A percentile compares a stretch with the other conserved stretches of the same genome.
phyloP scores from a whole-genome alignment of 208 protist genomes.

The Trichomonas tenax region DNA sequence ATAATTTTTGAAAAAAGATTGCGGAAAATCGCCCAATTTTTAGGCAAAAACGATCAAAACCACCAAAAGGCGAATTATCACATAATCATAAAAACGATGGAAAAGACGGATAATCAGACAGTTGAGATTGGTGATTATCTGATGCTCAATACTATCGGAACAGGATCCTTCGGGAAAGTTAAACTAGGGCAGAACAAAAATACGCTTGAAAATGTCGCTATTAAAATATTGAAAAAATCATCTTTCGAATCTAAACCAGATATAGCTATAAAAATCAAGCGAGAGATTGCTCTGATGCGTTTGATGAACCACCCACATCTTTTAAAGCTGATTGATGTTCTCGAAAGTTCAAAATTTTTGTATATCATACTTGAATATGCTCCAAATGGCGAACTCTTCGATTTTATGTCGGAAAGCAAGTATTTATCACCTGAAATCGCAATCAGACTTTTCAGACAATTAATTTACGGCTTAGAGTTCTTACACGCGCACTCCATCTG shows the following conservation, averaged over 20 bases:
- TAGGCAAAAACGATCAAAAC: too few relatives aligned
- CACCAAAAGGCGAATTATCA: too few relatives aligned
- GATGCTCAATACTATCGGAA: background rate
- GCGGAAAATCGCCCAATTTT: too few relatives aligned
- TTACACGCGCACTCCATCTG: conserved; percentile 38
- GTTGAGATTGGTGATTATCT: background rate
- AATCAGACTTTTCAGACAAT: conserved; percentile 39
- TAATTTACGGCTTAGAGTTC: conserved; percentile 44
- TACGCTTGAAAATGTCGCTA: background rate
- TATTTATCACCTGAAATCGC: conserved; percentile 32
- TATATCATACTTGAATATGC: conserved; percentile 48
- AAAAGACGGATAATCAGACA: background rate
- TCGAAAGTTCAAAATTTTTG: conserved; percentile 39
- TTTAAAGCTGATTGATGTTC: conserved; percentile 14
- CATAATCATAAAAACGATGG: too few relatives aligned
- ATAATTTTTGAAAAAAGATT: too few relatives aligned
- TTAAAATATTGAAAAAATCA: background rate
- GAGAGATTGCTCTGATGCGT: background rate
- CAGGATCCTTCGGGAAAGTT: background rate
- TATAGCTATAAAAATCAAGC: background rate
- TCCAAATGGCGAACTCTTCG: conserved; percentile 44
- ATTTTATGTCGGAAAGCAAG: conserved; percentile 37
- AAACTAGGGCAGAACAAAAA: background rate
- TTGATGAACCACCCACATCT: background rate
- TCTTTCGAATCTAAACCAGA: background rate